Conservation (phyloP, 2,329 filamentous ascomycete genomes). For the Beauveria caledonica region DNA sequence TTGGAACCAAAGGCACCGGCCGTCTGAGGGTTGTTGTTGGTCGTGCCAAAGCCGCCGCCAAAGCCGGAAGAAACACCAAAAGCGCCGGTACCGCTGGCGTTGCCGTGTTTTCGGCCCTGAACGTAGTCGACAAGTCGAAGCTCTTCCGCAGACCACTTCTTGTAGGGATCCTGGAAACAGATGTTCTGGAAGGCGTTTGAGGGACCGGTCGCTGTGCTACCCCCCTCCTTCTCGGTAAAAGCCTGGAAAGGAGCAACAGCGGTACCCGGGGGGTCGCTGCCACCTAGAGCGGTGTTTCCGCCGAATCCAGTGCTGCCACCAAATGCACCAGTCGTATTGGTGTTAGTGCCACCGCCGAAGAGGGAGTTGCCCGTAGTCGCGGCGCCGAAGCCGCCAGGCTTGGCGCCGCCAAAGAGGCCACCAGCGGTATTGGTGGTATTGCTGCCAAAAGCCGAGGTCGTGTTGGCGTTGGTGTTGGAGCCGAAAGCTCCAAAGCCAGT, state of each 20-base stretch:
- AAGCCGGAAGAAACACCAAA: conserved; percentile 60
- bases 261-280: conserved; percentile 59
- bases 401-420: conserved; percentile 47
- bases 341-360: conserved; percentile 34
- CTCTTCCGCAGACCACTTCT: conserved; percentile 86
- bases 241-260: conserved; percentile 60
- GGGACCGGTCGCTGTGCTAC: conserved; percentile 34
- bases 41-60: conserved; percentile 43
- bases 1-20: conserved; percentile 38
- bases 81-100: conserved; percentile 72
- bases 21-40: conserved; percentile 24
- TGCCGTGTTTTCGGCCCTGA: conserved; percentile 76
- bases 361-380: conserved; percentile 32
- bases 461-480: conserved; percentile 24
- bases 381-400: conserved; percentile 41
- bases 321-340: conserved; percentile 25
- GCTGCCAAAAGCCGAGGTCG: conserved; percentile 32
- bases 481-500: conserved; percentile 35
- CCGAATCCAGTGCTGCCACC: conserved; percentile 29
- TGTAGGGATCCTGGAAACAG: conserved; percentile 69
- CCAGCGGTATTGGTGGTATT: conserved; percentile 23
- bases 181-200: conserved; percentile 70
- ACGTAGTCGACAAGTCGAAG: conserved; percentile 79
- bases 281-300: conserved; percentile 34
- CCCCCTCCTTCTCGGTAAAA: conserved; percentile 69